Percentiles rank a stretch among this genome's conserved stretches.
These are phyloP conservation scores for Vigna reflexopilosa DNA, from an alignment of 306 rosid species.

Conservation along the genomic window DNA sequence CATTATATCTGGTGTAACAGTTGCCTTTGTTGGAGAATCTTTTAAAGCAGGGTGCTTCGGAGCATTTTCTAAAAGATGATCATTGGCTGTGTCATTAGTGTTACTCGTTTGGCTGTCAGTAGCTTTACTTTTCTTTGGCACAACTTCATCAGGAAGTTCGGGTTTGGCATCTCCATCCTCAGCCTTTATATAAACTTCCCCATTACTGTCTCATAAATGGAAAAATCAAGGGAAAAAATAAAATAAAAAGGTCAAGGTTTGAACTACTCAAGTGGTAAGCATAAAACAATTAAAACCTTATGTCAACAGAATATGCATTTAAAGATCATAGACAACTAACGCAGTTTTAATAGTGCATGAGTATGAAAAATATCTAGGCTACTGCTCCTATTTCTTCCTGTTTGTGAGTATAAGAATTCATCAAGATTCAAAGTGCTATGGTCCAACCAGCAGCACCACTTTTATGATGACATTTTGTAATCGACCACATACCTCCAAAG, in stretches of 20 bases:
- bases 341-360: constrained; percentile 26
- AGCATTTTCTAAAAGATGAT: constrained; percentile 50
- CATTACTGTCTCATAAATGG: constrained; percentile 56
- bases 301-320: constrained; percentile 37
- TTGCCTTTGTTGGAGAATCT: constrained; percentile 48
- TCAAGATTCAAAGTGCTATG: constrained; percentile 18
- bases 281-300: constrained; percentile 31
- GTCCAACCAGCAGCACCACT: constrained; percentile 34
- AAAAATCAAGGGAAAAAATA: constrained; percentile 18
- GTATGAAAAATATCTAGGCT: constrained; percentile 37
- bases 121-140: constrained; percentile 58
- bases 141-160: constrained; percentile 53
- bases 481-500: constrained; percentile 30
- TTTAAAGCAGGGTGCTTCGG: constrained; percentile 46
- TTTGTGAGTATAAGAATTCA: constrained; percentile 21
- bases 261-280: constrained; percentile 36
- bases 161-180: constrained; percentile 57
- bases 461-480: constrained; percentile 25
- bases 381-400: constrained; percentile 20
- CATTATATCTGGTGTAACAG: constrained; percentile 62
- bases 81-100: constrained; percentile 41
- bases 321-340: constrained; percentile 15
- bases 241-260: constrained; percentile 39
- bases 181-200: constrained; percentile 49
- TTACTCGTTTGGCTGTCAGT: constrained; percentile 50